These are phyloP conservation scores for Telfairia occidentalis DNA, from an alignment of 331 rosid genomes.

Conservation along the genomic window DNA sequence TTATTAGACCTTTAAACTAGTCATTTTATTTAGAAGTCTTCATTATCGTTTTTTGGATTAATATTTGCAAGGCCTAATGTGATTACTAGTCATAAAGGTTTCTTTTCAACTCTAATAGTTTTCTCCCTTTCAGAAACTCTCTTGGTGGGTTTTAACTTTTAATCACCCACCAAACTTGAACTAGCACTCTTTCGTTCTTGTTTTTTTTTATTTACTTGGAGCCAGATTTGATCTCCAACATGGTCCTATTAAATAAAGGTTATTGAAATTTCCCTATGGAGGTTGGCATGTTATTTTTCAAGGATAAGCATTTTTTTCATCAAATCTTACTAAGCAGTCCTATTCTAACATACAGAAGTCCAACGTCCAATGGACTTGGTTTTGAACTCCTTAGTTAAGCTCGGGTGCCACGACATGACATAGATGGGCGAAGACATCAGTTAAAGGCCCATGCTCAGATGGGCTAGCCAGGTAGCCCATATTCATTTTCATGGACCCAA, in stretches of 20 bases:
- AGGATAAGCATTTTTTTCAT: background rate
- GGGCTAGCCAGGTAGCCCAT: background rate
- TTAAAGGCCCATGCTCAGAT: background rate
- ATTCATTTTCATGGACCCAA: background rate
- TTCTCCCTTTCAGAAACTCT: background rate
- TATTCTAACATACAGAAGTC: background rate
- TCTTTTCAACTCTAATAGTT: background rate
- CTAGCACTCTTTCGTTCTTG: background rate
- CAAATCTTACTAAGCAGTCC: background rate
- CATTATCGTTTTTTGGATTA: background rate
- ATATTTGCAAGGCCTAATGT: background rate
- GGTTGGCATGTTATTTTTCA: background rate
- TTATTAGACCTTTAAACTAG: background rate
- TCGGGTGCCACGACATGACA: background rate
- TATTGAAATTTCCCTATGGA: background rate
- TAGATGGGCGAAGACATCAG: background rate
- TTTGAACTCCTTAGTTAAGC: background rate
- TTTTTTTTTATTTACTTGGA: background rate
- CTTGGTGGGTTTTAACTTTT: background rate
- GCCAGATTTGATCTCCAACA: background rate
- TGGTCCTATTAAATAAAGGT: background rate
- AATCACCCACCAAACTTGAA: background rate
- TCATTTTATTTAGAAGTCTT: background rate
- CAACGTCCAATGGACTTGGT: background rate
- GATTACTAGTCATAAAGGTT: background rate